Evolutionary conservation across 1,139 yeast genomes (phyloP), one percentile per base, ranked within the genome.

Genomic region (Magnusiomyces sp.): DNA sequence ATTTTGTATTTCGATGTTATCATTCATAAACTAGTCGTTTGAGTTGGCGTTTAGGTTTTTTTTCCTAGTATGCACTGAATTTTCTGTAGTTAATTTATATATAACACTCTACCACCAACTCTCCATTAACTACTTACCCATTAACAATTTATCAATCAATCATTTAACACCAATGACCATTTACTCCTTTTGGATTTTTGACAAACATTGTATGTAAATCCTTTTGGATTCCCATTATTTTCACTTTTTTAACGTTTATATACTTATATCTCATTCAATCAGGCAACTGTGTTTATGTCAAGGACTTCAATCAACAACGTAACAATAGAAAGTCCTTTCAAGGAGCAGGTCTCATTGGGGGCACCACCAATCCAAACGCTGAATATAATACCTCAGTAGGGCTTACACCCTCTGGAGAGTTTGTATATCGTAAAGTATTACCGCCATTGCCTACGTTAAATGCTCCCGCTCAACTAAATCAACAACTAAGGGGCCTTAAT

Each of bases 101-200:
- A 23, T 23, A 23, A 7, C 29, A 23, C 29, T 23, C 7, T 7
- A 38, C 31, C 31, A 39, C 32, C 44, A 36, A 42, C 17, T 27
- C 34, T 16, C 16, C 5, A 6, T 40, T 27, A 5, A 41, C n/a
- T 4, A 32, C 44, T 31, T n/a, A 14, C 47, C 17, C n/a, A 27
- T 16, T 34, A 17, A 14, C 13, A 36, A 36, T 43, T 33, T 10
- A 46, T 34, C 32, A 47, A 7, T 7, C 29, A 23, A 7, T 7
- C 29, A 5, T 23, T 23, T 23, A 23, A 23, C 7, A 17, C 50
- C 51, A 46, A 77, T 77, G 80, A 72, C 79, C 16, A 80, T 88
- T 49, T 83, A 83, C 67, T 84, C 95, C 6, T 84, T 89, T 63
- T 85, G 88, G 81, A 77, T 90, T 50, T 90, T 83, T 63, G 96